These are phyloP conservation scores for Gonium pectorale DNA, from an alignment of 139 green algal species.

Conservation along the genomic window DNA sequence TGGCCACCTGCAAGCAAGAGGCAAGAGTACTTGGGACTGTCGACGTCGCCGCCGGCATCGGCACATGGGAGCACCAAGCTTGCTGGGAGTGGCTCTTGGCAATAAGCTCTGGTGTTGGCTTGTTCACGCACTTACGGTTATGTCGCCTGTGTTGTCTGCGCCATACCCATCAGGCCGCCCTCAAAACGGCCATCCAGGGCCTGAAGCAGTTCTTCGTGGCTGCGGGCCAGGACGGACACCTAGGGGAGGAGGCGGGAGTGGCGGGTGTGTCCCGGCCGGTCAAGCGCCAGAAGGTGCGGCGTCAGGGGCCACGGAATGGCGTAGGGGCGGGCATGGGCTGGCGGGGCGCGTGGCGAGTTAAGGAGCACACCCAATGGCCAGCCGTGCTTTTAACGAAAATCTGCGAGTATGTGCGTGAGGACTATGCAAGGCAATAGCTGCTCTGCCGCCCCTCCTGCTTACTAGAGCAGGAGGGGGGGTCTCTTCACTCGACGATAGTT, in stretches of 20 bases:
- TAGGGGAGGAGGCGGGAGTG: not conserved
- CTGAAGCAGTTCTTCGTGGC: conserved; percentile 74
- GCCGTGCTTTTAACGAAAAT: not conserved
- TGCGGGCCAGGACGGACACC: conserved; percentile 43
- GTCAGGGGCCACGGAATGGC: not conserved
- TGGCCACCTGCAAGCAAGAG: conserved; percentile 13
- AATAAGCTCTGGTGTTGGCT: not conserved
- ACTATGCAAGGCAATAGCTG: not conserved
- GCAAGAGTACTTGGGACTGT: not conserved
- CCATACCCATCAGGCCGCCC: not conserved
- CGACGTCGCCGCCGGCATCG: not conserved
- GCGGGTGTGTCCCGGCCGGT: not conserved
- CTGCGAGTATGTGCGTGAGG: not conserved
- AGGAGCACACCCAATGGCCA: too few species aligned
- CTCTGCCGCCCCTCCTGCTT: not conserved
- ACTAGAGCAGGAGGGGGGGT: too few species aligned
- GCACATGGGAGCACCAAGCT: too few species aligned
- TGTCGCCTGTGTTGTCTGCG: too few species aligned
- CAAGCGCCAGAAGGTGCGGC: conserved; percentile 47
- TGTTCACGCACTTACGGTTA: not conserved
- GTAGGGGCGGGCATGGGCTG: not conserved
- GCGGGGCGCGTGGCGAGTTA: not conserved
- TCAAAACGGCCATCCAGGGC: conserved; percentile 61
- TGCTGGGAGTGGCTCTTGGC: not conserved
- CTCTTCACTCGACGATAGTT: too few species aligned